Evolutionary conservation across 2,329 filamentous ascomycete genomes (phyloP).

Genomic region (Juglanconis juglandina): DNA sequence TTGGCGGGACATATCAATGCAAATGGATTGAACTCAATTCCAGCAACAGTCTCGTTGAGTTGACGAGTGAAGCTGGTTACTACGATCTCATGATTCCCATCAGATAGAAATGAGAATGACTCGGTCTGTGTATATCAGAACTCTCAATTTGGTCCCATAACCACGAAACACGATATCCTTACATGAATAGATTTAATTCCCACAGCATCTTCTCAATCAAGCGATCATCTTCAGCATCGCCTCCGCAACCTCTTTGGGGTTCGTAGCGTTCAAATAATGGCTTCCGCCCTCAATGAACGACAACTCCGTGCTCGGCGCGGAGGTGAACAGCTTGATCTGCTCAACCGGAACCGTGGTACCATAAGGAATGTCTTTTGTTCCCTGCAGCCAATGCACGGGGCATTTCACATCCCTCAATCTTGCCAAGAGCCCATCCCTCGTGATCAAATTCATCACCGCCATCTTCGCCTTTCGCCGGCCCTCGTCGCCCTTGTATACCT

Average conservation of each 20-base stretch:
- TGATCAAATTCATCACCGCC: slow-evolving; percentile 41
- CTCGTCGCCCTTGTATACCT: slow-evolving; percentile 47
- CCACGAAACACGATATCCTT: no score
- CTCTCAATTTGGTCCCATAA: no score
- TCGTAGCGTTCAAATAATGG: slow-evolving; percentile 49
- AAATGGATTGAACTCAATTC: no score
- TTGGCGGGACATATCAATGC: no score
- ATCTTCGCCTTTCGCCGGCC: slow-evolving; percentile 47
- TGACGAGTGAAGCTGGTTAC: no score
- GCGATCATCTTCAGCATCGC: slow-evolving; percentile 39
- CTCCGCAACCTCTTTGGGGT: slow-evolving; percentile 41
- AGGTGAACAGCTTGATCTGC: slow-evolving; percentile 49
- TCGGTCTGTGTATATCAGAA: no score
- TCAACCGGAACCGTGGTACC: slow-evolving; percentile 37
- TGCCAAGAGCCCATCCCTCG: slow-evolving; percentile 45
- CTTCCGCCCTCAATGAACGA: slow-evolving; percentile 41
- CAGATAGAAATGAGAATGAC: no score
- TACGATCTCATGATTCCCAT: no score
- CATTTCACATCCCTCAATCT: slow-evolving; percentile 45
- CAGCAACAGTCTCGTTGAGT: no score
- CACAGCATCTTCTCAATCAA: no score
- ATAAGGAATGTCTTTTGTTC: slow-evolving; percentile 43
- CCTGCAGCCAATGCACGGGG: slow-evolving; percentile 53
- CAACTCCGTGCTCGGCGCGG: slow-evolving; percentile 41
- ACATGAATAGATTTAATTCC: no score